Evolutionary conservation across 2,329 filamentous ascomycete species (phyloP), one percentile per base, ranked within the genome.

Genomic region (Colletotrichum tamarilloi): DNA sequence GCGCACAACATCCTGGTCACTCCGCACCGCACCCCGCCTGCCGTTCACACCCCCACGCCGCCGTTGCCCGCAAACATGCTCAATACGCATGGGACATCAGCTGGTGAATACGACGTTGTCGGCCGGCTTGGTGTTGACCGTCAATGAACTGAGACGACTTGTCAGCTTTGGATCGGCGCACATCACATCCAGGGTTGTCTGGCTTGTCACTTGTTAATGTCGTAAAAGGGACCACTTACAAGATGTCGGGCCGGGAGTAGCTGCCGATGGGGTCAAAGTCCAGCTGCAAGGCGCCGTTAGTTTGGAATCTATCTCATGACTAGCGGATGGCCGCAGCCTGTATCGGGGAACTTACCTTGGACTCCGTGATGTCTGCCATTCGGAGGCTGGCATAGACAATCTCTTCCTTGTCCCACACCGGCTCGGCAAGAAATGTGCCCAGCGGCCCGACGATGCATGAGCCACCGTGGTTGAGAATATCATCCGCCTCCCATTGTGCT

Each of bases 191-290:
- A 22, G 24, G 11, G 22, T 28, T 28, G 5, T 11, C 63, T 55
- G 11, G 14, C 46, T 32, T 26, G 24, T 53, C 75, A 76, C 58
- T 75, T 76, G 28, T 62, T 46, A 49, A 14, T 4, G n/a, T 55
- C 30, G 16, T 53, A 52, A 55, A 32, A n/a, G 19, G 42, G 60
- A 22, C 49, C 24, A 81, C 82, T 80, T 75, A 82, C 82, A 84
- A 84, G 6, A 84, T 77, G 64, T 85, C 82, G 58, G 83, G 83
- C 30, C 83, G 78, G 19, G 82, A 79, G 72, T 84, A 85, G 68
- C 82, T 83, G 63, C 83, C 82, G 30, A 84, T 82, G 1, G 81
- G 79, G 72, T 85, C 83, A 68, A 85, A 84, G 73, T 84, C 82
- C 75, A 84, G 81, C 83, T 84, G 75, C 55, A 11, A 57, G 30